Conservation (phyloP, 306 rosid species). For the Dalbergia cultrata region DNA sequence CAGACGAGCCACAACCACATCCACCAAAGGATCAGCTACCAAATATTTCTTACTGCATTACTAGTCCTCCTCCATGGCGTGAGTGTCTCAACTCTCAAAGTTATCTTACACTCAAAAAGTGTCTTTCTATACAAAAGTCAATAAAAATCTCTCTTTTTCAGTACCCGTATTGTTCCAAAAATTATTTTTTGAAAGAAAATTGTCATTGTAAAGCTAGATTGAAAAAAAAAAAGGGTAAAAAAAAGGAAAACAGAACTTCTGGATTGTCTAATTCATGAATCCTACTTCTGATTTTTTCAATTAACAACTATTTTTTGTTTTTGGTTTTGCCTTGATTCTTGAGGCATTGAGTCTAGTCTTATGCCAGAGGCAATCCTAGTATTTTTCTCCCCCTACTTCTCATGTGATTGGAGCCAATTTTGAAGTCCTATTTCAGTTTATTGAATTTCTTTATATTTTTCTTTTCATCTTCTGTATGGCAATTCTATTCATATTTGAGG, state of each 20-base stretch:
- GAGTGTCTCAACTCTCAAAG: constrained; percentile 48
- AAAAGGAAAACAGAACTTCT: constrained; percentile 4
- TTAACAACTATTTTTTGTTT: not conserved
- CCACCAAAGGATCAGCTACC: constrained; percentile 98
- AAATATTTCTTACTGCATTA: constrained; percentile 79
- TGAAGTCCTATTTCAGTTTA: constrained; percentile 15
- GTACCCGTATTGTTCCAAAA: constrained; percentile 42
- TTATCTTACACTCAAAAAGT: constrained; percentile 55
- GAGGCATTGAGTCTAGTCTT: constrained; percentile 40
- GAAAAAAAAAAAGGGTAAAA: not conserved
- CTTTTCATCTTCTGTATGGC: not conserved
- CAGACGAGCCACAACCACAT: constrained; percentile 95
- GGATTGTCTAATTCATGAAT: constrained; percentile 28
- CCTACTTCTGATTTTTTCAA: constrained; percentile 22
- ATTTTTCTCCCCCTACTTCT: not conserved
- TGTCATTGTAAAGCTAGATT: not conserved
- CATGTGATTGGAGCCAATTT: constrained; percentile 30
- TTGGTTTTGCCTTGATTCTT: not conserved
- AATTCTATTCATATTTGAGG: constrained; percentile 11
- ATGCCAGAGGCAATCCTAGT: constrained; percentile 18
- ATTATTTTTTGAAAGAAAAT: not conserved
- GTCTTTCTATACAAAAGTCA: constrained; percentile 34
- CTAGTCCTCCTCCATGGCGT: constrained; percentile 99
- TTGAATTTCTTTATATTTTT: not conserved
- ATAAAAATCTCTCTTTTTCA: constrained; percentile 32